phyloP scores from a whole-genome alignment of 2,329 filamentous ascomycete species.

The Fusarium domesticum region DNA sequence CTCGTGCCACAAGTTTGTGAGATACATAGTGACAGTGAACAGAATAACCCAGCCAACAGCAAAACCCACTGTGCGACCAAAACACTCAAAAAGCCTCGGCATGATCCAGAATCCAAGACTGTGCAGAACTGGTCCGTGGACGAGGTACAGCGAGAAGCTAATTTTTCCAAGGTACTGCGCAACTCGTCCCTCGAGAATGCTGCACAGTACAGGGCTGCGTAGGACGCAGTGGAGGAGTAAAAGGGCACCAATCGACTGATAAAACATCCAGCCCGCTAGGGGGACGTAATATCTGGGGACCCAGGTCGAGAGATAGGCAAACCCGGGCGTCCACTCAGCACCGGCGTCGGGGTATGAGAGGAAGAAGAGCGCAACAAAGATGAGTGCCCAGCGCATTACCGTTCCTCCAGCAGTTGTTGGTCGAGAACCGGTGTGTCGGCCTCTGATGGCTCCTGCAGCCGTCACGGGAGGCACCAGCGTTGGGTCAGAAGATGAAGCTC shows the following conservation, averaged over 20 bases:
- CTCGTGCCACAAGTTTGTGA: constrained; percentile 36
- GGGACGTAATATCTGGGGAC: constrained; percentile 38
- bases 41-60: constrained; percentile 34
- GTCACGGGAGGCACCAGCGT: constrained; percentile 12
- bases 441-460: constrained; percentile 5
- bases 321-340: constrained; percentile 39
- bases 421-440: constrained; percentile 4
- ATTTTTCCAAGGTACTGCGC: constrained; percentile 40
- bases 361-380: constrained; percentile 36
- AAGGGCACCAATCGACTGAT: constrained; percentile 38
- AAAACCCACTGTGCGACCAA: constrained; percentile 32
- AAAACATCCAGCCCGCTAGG: constrained; percentile 40
- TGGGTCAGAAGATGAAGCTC: constrained; percentile 3
- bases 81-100: constrained; percentile 38
- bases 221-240: constrained; percentile 37
- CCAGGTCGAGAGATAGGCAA: constrained; percentile 32
- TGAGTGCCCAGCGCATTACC: constrained; percentile 27
- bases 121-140: constrained; percentile 56
- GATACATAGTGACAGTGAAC: constrained; percentile 33
- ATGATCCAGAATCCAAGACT: constrained; percentile 58
- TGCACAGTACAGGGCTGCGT: constrained; percentile 30
- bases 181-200: constrained; percentile 30
- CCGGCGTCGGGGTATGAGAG: constrained; percentile 40
- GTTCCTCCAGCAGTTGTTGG: constrained; percentile 12
- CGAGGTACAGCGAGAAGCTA: constrained; percentile 42